Base-by-base conservation (phyloP, 352 stramenopile genomes). In the Phytophthora citrophthora region DNA sequence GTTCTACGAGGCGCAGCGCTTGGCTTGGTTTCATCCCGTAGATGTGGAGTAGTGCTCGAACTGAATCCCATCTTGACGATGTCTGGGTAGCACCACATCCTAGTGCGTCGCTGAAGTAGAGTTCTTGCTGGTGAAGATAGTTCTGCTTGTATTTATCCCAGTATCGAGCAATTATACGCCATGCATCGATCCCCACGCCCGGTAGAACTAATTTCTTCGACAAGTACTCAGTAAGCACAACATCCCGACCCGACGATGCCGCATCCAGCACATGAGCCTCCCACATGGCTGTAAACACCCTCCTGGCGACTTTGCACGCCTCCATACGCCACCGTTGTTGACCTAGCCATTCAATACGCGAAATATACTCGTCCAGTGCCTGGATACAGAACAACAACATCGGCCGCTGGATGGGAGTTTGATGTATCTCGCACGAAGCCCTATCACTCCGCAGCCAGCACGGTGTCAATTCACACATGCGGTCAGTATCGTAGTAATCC, bases 371-470 rank as follows among this genome's bases (percentile, higher is more conserved):
- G 62, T 95, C 82, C 23, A 94, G 52, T 23, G 70, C 77, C 60
- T 94, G 85, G 12, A 93, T 63, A 31, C 77, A 90, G 50, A 93
- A 93, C 10, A 93, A 64, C 52, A 95, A 51, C 69, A 91, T 87
- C 1, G 87, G 85, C 16, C 81, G 70, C 8, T 56, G 48, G 8
- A 77, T 52, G n/a, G 13, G 45, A 3, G 31, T 56, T 59, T 49
- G 41, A 41, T 93, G 83, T 10, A 92, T 59, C 13, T 50, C 39
- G 38, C 84, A 94, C n/a, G 45, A 70, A 6, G 60, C 29, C 10
- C 73, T 50, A 39, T 81, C 60, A 27, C 46, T 64, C 18, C 62
- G 64, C 8, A 86, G 49, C 81, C 85, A 94, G 52, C 83, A 93
- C 10, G 85, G 83, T 6, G 78, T 68, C 15, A 79, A 16, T 47